Evolutionary conservation across 2,329 filamentous ascomycete genomes (phyloP), one percentile per base, ranked within the genome.

Genomic region (Lecanoromycetidae sp.): DNA sequence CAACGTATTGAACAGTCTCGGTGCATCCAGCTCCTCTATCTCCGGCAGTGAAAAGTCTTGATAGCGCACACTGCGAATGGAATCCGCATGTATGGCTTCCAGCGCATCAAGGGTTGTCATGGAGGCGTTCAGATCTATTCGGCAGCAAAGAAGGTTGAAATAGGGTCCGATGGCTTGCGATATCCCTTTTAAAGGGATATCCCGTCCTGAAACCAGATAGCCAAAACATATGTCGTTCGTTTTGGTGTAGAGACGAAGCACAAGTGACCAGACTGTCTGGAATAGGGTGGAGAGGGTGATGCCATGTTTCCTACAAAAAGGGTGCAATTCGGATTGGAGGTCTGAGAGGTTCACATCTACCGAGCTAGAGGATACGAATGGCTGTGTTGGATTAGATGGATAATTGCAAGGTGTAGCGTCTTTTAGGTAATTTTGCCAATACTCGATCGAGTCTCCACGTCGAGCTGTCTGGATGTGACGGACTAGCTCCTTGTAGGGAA

Each of bases 171-270:
- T 65, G 1, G 71, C 67, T 2, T 69, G 61, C 2, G 70, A 63
- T 12, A 76, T 68, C 1, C 67, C 65, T 2, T 63, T 58, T 1
- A 78, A 60, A 1, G 71, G 66, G 3, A 70, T 63, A 49, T 77
- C 74, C 10, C 75, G 65, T 2, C 75, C 75, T 0, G 71, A 73
- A 3, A 72, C 58, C 0, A 76, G 65, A 48, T 75, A 72, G 1
- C 74, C 75, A 50, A 77, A 78, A 26, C 68, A 71, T 0, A 76
- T 66, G 36, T 72, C 67, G 2, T 63, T 60, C 0, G 62, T 60
- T 0, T 66, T 66, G 1, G 72, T 72, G 52, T 51, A 53, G 4
- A 23, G 32, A 7, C 44, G 41, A 25, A 53, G 51, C 12, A 53
- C 45, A 1, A 53, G 29, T 6, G 39, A 22, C 51, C 51, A 53